Evolutionary conservation across 148 eudicot genomes (phyloP).

Genomic region (Camellia lanceoleosa): DNA sequence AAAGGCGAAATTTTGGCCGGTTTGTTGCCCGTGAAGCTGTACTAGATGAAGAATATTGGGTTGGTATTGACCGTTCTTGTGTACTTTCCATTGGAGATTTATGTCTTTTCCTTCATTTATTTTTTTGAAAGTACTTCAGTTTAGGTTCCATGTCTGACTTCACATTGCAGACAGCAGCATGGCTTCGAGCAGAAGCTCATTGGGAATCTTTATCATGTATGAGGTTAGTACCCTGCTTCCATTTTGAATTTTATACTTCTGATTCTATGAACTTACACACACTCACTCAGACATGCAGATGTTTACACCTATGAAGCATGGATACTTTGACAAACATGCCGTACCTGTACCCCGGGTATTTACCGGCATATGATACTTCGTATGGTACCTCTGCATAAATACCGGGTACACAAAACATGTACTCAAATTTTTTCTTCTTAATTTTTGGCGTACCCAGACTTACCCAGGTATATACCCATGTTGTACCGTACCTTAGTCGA

Average conservation of each 20-base stretch:
- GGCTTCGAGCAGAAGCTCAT: slow-evolving; percentile 87
- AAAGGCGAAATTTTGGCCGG: slow-evolving; percentile 47
- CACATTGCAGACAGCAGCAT: slow-evolving; percentile 70
- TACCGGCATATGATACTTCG: too few relatives aligned
- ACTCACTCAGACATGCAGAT: background rate
- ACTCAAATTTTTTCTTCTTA: too few relatives aligned
- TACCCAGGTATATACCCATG: too few relatives aligned
- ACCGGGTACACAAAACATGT: too few relatives aligned
- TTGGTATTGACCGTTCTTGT: slow-evolving; percentile 33
- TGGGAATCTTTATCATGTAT: slow-evolving; percentile 66
- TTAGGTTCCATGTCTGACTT: slow-evolving; percentile 21
- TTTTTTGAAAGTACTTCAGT: slow-evolving; percentile 19
- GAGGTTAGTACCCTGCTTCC: slow-evolving; percentile 41
- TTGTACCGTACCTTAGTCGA: too few relatives aligned
- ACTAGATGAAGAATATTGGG: slow-evolving; percentile 87
- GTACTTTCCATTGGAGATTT: background rate
- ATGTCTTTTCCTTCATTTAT: background rate
- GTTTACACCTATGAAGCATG: background rate
- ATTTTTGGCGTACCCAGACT: too few relatives aligned
- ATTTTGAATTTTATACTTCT: background rate
- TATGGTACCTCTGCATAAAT: too few relatives aligned
- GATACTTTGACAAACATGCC: too few relatives aligned
- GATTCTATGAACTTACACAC: background rate
- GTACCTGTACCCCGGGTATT: too few relatives aligned
- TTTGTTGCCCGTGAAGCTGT: slow-evolving; percentile 73